A percentile compares a stretch with the other conserved stretches of the same genome.
Evolutionary conservation across 495 filamentous ascomycete genomes (phyloP).

Genomic region (Zalerion maritima): DNA sequence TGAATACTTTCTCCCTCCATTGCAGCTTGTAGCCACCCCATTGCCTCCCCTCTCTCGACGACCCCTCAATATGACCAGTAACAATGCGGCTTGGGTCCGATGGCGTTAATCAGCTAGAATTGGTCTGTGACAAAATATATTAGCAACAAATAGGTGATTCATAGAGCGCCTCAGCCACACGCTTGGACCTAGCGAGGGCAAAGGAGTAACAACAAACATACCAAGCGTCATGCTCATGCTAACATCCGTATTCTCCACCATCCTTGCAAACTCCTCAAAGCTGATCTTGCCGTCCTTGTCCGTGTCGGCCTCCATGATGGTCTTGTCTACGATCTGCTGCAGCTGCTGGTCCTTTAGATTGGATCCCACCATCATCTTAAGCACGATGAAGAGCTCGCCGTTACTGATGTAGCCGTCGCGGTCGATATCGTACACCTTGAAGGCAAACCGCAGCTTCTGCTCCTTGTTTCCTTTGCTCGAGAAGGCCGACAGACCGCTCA

Average conservation of each 20-base stretch:
- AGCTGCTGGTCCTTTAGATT: conserved; percentile 98
- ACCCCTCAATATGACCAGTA: too few relatives aligned
- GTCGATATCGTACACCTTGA: conserved; percentile 99
- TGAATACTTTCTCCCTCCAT: too few relatives aligned
- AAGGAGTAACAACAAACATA: too few relatives aligned
- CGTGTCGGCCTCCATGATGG: conserved; percentile 97
- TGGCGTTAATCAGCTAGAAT: too few relatives aligned
- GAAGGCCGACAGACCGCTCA: conserved; percentile 89
- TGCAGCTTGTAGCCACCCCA: too few relatives aligned
- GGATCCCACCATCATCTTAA: conserved; percentile 99
- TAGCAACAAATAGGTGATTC: too few relatives aligned
- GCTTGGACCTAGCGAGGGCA: too few relatives aligned
- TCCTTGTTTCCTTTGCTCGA: conserved; percentile 97
- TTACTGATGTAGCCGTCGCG: conserved; percentile 98
- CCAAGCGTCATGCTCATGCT: conserved; percentile 97
- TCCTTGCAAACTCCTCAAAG: conserved; percentile 96
- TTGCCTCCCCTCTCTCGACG: too few relatives aligned
- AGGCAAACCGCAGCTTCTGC: conserved; percentile 93
- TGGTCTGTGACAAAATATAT: too few relatives aligned
- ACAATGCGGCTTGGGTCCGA: too few relatives aligned
- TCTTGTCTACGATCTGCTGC: conserved; percentile 98
- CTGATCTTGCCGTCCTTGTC: conserved; percentile 96
- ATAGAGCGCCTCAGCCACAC: too few relatives aligned
- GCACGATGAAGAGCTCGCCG: conserved; percentile 94
- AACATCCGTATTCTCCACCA: conserved; percentile 97